Base-by-base conservation (phyloP, 106 monocot genomes). In the Dendrobium officinale region DNA sequence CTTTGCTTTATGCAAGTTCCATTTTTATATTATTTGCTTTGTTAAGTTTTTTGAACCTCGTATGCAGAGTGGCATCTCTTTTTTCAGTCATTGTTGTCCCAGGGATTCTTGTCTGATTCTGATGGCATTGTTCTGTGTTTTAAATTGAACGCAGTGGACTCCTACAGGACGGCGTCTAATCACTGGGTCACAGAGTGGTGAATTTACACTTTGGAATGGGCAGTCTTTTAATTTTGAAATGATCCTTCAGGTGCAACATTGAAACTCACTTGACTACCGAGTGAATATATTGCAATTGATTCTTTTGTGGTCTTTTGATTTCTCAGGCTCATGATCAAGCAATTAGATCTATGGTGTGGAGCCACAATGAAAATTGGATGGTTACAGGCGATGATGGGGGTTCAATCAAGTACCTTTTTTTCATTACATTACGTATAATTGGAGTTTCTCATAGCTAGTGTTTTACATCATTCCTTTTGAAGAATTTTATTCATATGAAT, bases 141-240 rank as follows among this genome's bases (percentile, higher is more conserved):
- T 42, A 11, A 44, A 41, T 18, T 40, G 55, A 11, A 11, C 80
- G 77, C 80, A 99, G 98, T 99, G 98, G 98, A 93, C 95, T 16
- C 98, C 98, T 42, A 93, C 95, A 59, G 98, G 98, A 26, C 85
- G 98, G 22, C 95, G 98, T 77, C 93, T 99, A 51, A 99, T 99
- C 29, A 99, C 98, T 33, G 98, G 98, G n/a, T 95, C 98, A 54
- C 95, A 95, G 47, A 99, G 98, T 85, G 98, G 98, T 75, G 98
- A 99, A 85, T 99, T 99, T 68, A 99, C 98, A 83, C 91, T 99
- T 48, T 99, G 98, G 98, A 99, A 99, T 88, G 98, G 98, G 3
- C 98, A 99, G 77, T 95, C 98, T 79, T 99, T 99, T 83, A 95
- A 99, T 61, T 99, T 99, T 90, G 98, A 99, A 79, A 99, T 99